Conservation (phyloP, 2,329 filamentous ascomycete genomes). For the Neonectria ditissima region DNA sequence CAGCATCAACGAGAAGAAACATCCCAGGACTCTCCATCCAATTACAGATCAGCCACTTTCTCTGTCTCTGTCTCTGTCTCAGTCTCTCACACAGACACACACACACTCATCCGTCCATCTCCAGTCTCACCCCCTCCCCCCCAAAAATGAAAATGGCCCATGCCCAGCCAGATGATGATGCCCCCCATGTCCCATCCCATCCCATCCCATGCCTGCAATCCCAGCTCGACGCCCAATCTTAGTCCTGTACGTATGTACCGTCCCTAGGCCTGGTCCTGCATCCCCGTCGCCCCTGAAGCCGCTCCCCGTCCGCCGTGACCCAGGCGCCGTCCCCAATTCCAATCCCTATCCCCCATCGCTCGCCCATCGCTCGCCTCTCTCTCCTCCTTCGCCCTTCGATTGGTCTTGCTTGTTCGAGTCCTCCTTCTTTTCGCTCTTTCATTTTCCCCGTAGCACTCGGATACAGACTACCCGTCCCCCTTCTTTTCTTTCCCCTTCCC, state of each 20-base stretch:
- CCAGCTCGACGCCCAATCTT: conserved; percentile 36
- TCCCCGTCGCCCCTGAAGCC: conserved; percentile 34
- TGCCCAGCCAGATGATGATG: conserved; percentile 17
- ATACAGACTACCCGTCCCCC: not conserved
- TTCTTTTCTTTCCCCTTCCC: conserved; percentile 10
- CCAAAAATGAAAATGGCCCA: conserved; percentile 25
- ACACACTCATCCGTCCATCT: not conserved
- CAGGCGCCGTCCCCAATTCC: conserved; percentile 27
- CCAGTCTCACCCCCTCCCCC: conserved; percentile 8
- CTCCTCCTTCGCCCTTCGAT: conserved; percentile 26
- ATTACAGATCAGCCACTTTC: not conserved
- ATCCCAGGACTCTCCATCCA: not conserved
- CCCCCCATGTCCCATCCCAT: conserved; percentile 22
- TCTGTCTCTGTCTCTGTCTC: conserved; percentile 3
- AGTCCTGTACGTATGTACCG: conserved; percentile 27
- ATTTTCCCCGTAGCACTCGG: conserved; percentile 29
- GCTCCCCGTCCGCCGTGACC: conserved; percentile 18
- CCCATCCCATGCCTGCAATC: conserved; percentile 27
- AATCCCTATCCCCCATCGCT: conserved; percentile 33
- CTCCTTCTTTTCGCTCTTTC: conserved; percentile 32
- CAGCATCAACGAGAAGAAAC: conserved; percentile 2
- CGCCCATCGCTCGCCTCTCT: conserved; percentile 38
- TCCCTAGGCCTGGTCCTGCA: conserved; percentile 24
- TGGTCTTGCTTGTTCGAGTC: conserved; percentile 29
- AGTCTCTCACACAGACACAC: conserved; percentile 6